phyloP scores from a whole-genome alignment of 2,329 filamentous ascomycete genomes.

The Fusarium beomiforme region DNA sequence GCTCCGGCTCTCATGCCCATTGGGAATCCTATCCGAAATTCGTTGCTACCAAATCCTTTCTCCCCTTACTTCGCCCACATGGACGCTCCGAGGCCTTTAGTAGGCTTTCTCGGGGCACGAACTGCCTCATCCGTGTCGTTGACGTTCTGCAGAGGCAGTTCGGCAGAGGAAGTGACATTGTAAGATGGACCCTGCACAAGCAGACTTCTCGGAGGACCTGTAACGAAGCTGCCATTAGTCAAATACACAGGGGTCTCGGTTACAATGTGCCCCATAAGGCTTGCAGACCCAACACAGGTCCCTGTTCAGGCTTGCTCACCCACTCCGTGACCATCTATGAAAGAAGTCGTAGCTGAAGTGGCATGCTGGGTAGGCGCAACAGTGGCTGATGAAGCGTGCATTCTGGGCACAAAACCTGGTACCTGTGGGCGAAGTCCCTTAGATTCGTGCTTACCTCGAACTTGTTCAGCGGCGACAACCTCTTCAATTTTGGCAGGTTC shows the following conservation, averaged over 20 bases:
- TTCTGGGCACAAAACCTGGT: conserved; percentile 11
- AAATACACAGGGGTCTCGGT: neutral
- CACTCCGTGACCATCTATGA: neutral
- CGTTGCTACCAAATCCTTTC: neutral
- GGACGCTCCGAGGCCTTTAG: conserved; percentile 28
- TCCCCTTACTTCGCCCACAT: conserved; percentile 33
- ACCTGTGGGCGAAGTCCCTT: conserved; percentile 33
- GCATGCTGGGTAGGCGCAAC: neutral
- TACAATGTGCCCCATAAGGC: neutral
- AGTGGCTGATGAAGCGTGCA: neutral
- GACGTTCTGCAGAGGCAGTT: neutral
- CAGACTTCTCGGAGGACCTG: conserved; percentile 29
- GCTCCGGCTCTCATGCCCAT: neutral
- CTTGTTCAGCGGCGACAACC: neutral
- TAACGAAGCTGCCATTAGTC: neutral
- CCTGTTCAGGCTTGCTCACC: neutral
- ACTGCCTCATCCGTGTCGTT: neutral
- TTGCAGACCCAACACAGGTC: neutral
- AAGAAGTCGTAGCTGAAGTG: neutral
- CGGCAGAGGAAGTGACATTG: neutral
- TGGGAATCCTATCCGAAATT: neutral
- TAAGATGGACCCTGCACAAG: conserved; percentile 14
- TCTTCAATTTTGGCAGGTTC: neutral
- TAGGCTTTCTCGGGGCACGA: conserved; percentile 14
- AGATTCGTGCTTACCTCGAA: conserved; percentile 23